Base-by-base conservation (phyloP, 441 rosid species). In the Aleurites moluccanus region DNA sequence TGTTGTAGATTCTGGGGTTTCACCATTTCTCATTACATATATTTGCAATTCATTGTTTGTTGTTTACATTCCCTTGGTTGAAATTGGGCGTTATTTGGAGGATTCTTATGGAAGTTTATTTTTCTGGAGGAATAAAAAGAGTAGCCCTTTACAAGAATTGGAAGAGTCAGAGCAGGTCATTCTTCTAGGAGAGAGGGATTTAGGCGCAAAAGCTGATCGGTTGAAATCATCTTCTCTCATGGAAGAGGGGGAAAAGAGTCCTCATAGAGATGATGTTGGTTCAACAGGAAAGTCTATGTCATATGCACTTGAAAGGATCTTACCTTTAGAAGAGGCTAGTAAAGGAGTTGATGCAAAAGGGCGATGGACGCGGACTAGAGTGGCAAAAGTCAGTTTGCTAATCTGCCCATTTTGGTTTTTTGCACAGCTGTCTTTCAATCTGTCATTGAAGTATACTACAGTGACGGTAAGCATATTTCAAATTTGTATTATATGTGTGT, bases 371-470 rank as follows among this genome's bases (percentile, higher is more conserved):
- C 89, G 92, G 4, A 72, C 81, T 82, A 88, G 95, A 72, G 89
- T 92, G 73, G 98, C 98, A 1, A 89, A 86, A 82, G 93, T 85
- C 71, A 95, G 99, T 78, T 83, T 95, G 79, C 25, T 85, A 67
- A 84, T 95, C 53, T 90, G 97, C 83, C 99, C 97, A 23, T 91
- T 91, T 87, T 95, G 99, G 99, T 95, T 95, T 81, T 74, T 92
- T 56, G 99, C 99, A 0, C 98, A 92, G 84, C 88, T 95, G 74
- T 83, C 92, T 67, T 95, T 95, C 76, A 92, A 95, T 80, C 86
- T 95, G 62, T 95, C 99, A 18, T 80, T 95, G 78, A 92, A 95
- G 87, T 91, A 92, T 79, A 95, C 99, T 23, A 88, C 97, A 0
- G 96, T 92, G 28, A 95, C 98, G 55, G 98, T 95, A 83, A 86